Conservation (phyloP, 306 rosid genomes). For the Ormosia emarginata region DNA sequence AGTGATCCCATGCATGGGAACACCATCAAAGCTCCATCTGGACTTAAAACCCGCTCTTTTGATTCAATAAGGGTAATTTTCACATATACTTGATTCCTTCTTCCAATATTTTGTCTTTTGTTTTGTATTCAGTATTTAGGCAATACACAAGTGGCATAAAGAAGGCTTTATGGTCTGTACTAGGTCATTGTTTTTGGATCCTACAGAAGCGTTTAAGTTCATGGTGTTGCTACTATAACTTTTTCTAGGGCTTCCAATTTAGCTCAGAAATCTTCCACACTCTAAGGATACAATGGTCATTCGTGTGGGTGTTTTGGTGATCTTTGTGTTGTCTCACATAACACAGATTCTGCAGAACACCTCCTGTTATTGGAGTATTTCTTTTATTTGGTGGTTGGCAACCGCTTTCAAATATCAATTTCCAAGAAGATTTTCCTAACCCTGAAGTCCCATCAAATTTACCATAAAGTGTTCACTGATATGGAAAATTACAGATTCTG, state of each 20-base stretch:
- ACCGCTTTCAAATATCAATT: conserved; percentile 1
- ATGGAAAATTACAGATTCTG: neutral
- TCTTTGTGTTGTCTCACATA: neutral
- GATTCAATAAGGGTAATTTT: conserved; percentile 52
- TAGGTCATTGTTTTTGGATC: neutral
- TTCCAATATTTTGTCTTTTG: neutral
- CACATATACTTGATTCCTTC: neutral
- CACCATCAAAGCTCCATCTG: conserved; percentile 60
- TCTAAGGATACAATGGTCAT: neutral
- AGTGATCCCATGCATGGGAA: conserved; percentile 64
- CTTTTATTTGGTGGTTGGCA: neutral
- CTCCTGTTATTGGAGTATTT: neutral
- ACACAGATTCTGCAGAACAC: neutral
- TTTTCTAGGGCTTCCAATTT: neutral
- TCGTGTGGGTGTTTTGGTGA: neutral
- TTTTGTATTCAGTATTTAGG: neutral
- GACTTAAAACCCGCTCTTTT: conserved; percentile 53
- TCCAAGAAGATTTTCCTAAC: neutral
- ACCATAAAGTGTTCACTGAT: neutral
- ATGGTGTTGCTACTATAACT: neutral
- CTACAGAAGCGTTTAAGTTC: neutral
- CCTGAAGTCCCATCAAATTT: neutral
- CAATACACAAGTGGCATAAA: neutral
- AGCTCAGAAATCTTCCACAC: neutral
- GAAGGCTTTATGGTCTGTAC: neutral